Base-by-base conservation (phyloP, 192 early-diverging fungal species). In the Backusella parvicylindrica region DNA sequence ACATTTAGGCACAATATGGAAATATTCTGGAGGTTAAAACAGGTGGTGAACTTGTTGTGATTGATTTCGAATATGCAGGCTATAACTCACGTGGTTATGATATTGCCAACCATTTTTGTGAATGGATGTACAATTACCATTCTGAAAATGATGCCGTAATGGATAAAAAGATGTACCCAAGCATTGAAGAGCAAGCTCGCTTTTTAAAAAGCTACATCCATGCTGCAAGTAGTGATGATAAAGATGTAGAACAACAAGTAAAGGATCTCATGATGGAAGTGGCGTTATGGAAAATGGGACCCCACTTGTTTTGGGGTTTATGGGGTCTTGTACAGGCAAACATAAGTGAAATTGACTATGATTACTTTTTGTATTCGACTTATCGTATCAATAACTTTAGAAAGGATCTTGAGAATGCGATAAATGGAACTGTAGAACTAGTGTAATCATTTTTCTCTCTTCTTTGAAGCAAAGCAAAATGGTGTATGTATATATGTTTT, bases 61-160 rank as follows among this genome's bases (percentile, higher is more conserved):
- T 95, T 1, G 94, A 95, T 65, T 93, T 92, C 71, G 94, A 94
- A 71, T 95, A 95, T 77, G 85, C 92, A 33, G 92, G 92, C 0
- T 94, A 91, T 81, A 94, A 94, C 70, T 88, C 87, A 74, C 88
- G 90, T 11, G 91, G 88, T 21, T 94, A 89, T 43, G 94, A 95
- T 31, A 91, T 95, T 60, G 91, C 86, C 33, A 95, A 95, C 71
- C 93, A 94, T 63, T 94, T 92, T 68, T 93, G 93, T 78, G 94
- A 95, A 60, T 95, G 93, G 93, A 88, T 83, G 68, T 89, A 89
- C 18, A 88, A 96, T 74, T 96, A 96, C 77, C 92, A 94, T 70
- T 78, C 85, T n/a, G 68, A 73, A 28, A 11, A 70, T 1, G 69
- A 86, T 36, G 75, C 90, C 72, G 16, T 84, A 3, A 50, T 91